Evolutionary conservation across 2,329 filamentous ascomycete species (phyloP), one percentile per base, ranked within the genome.

Genomic region (Nemania abortiva): DNA sequence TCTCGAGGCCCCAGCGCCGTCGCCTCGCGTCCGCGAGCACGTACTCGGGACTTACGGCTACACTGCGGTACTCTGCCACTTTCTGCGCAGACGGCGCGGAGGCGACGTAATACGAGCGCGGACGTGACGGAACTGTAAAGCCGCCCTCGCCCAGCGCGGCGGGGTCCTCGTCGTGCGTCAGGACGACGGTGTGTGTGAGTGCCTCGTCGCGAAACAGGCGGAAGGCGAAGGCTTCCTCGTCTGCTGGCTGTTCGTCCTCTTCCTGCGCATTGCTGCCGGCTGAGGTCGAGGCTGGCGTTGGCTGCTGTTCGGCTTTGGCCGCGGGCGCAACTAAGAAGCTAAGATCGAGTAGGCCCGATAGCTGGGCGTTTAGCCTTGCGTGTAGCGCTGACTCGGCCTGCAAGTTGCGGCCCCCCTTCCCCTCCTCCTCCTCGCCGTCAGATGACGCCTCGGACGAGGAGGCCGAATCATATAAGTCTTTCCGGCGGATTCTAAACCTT

Each of bases 1-100:
- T 81, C 77, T 90, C 88, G 50, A 88, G 77, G 0, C 88, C 89
- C 88, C 88, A 90, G 6, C 82, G 81, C 63, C 84, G 80, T 72
- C 76, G 78, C 54, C 73, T 75, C n/a, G 84, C 83, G 68, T 82
- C 79, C 24, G 74, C 74, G 1, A 86, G 60, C 15, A 91, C 77
- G 15, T 87, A 83, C n/a, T 86, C 84, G 6, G 84, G 85, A 34
- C 78, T 84, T 11, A 91, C 79, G 2, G 89, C 86, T 2, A 83
- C 81, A n/a, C 73, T 73, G 34, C 77, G 77, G 66, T 86, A 87
- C 70, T 82, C 76, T 24, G 76, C 75, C 55, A 77, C 80, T 73
- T 80, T 75, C 54, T 80, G 76, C 0, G 78, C 74, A 0, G 83
- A 77, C 18, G 83, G 78, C 59, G 79, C 74, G 0, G 73, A 78